Evolutionary conservation across 2,329 filamentous ascomycete species (phyloP).

Genomic region (Claviceps purpurea): DNA sequence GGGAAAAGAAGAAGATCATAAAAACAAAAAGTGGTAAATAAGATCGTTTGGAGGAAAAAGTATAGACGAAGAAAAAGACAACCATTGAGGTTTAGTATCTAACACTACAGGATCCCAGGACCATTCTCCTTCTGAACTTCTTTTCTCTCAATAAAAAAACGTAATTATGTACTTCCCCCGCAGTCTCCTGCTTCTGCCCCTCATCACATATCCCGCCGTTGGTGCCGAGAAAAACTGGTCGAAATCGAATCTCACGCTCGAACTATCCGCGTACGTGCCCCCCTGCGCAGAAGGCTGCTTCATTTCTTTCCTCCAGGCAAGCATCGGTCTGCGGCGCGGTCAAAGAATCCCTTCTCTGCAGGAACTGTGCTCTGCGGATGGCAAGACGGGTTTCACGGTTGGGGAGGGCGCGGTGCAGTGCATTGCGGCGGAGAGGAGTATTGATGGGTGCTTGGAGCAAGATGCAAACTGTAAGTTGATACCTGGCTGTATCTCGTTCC

Average conservation of each 20-base stretch:
- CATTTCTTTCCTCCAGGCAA: slow-evolving; percentile 44
- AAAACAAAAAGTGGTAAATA: neutral
- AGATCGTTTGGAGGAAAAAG: neutral
- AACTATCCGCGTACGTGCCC: slow-evolving; percentile 35
- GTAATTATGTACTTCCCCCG: slow-evolving; percentile 23
- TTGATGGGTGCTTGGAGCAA: slow-evolving; percentile 36
- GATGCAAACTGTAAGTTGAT: slow-evolving; percentile 23
- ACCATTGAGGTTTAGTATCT: neutral
- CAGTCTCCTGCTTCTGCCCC: slow-evolving; percentile 14
- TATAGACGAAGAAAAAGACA: neutral
- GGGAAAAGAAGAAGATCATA: neutral
- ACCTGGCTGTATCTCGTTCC: too few relatives aligned
- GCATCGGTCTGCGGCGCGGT: slow-evolving; percentile 40
- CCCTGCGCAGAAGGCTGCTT: slow-evolving; percentile 49
- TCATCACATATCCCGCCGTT: slow-evolving; percentile 15
- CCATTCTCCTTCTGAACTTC: neutral
- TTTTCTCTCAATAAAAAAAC: neutral
- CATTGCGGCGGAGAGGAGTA: slow-evolving; percentile 37
- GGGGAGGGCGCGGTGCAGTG: slow-evolving; percentile 62
- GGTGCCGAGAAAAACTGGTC: slow-evolving; percentile 10
- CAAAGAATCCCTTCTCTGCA: slow-evolving; percentile 36
- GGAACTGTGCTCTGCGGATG: slow-evolving; percentile 50
- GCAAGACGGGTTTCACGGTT: slow-evolving; percentile 49
- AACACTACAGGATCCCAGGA: neutral
- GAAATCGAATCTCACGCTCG: slow-evolving; percentile 17